Base-by-base conservation (phyloP, 441 rosid genomes). In the Pelargonium citronellum region DNA sequence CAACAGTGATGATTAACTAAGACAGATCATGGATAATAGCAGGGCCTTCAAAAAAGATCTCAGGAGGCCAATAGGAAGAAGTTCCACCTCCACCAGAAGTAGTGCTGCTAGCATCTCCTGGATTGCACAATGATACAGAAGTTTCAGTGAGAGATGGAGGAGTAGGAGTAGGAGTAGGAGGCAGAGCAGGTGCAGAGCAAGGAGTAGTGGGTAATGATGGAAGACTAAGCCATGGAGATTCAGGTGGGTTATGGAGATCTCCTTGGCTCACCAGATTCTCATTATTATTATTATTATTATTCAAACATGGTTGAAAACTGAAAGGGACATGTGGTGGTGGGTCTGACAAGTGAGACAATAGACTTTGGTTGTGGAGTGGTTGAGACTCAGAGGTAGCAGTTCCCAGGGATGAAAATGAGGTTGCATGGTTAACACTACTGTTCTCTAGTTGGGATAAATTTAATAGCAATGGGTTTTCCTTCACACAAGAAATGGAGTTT, bases 221-320 rank as follows among this genome's bases (percentile, higher is more conserved):
- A 65, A 86, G 77, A 69, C 66, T 30, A 0, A 3, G 17, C 87
- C 92, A 89, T 20, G 88, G 78, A 70, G 79, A 85, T 13, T 67
- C 76, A 49, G 78, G 71, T 61, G 80, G 83, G 71, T 75, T 73
- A n/a, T 53, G 47, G n/a, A 1, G 1, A 41, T 69, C 47, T 69
- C 72, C 80, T 60, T 75, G 82, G 79, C 72, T 81, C 81, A 71
- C 80, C 81, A 78, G 82, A 73, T 79, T 70, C 49, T 81, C 8
- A 60, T 74, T 74, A 27, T 19, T 10, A 60, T 73, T 73, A 30
- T 20, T 39, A 75, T 22, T 69, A 64, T 0, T 78, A 71, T 83
- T 86, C 89, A 88, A 87, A 68, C 80, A 76, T 75, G 87, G 83
- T 86, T 85, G 90, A 83, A 83, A 81, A 77, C 37, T 77, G 93